Evolutionary conservation across 495 filamentous ascomycete genomes (phyloP).

Genomic region (Neurospora terricola): DNA sequence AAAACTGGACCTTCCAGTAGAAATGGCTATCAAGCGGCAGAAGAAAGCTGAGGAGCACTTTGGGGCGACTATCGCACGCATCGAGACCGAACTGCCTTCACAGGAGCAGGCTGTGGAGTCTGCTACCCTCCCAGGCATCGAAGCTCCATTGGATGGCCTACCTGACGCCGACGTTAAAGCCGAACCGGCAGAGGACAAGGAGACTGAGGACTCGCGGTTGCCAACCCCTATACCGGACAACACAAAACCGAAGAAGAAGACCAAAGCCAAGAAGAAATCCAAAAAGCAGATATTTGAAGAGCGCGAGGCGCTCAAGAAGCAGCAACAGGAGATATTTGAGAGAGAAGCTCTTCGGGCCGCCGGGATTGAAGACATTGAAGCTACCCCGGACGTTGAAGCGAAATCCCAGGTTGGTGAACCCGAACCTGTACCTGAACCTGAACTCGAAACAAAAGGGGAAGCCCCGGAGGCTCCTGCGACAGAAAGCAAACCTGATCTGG

Average conservation of each 20-base stretch:
- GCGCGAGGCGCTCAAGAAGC: slow-evolving; percentile 48
- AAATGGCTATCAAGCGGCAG: slow-evolving; percentile 56
- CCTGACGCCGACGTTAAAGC: slow-evolving; percentile 4
- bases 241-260: slow-evolving; percentile 26
- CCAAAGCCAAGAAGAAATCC: slow-evolving; percentile 54
- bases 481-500: slow-evolving; percentile 15
- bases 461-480: slow-evolving; percentile 9
- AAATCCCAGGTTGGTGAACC: slow-evolving; percentile 1
- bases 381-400: slow-evolving; percentile 11
- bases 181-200: slow-evolving; percentile 23
- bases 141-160: not conserved
- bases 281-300: slow-evolving; percentile 68
- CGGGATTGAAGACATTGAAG: slow-evolving; percentile 23
- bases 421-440: slow-evolving; percentile 6
- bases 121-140: slow-evolving; percentile 22
- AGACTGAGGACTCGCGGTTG: slow-evolving; percentile 31
- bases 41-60: slow-evolving; percentile 73
- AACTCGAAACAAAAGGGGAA: slow-evolving; percentile 12
- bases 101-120: slow-evolving; percentile 27
- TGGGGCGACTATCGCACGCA: slow-evolving; percentile 44
- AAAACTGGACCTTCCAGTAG: slow-evolving; percentile 53
- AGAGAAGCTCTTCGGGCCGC: slow-evolving; percentile 24
- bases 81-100: slow-evolving; percentile 37
- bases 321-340: slow-evolving; percentile 31
- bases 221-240: slow-evolving; percentile 29